Base-by-base conservation (phyloP, 2,329 filamentous ascomycete genomes). In the Scedosporium aurantiacum region DNA sequence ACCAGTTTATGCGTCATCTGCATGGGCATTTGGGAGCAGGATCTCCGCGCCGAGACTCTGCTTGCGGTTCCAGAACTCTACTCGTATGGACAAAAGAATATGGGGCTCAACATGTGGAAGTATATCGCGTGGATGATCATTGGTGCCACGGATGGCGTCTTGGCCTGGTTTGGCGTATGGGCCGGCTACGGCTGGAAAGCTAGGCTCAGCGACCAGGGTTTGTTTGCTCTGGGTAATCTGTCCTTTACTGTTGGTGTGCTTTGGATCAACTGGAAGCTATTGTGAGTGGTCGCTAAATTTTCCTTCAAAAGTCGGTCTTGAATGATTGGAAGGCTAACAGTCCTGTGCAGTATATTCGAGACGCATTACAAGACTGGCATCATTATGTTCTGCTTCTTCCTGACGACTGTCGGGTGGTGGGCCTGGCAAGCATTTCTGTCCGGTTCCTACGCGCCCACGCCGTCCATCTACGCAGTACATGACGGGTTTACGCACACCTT, bases 51-150 rank as follows among this genome's bases (percentile, higher is more conserved):
- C 0, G 85, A 90, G 37, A 97, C 93, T 0, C 79, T 97, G 2
- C 79, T 97, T n/a, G 93, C 93, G 0, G 87, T 96, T 0, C 93
- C 93, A 0, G 93, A 97, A 71, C 81, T 97, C 1, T 97, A 97
- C 72, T 84, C 85, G 10, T 90, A 88, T 65, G 91, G 91, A 4
- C 91, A 94, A 74, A 82, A 82, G 21, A 82, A 82, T 63, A 76
- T 73, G 65, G 90, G 88, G 0, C 86, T 96, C 70, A 93, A 93
- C 68, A 79, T 91, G 64, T 78, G 77, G 55, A 79, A 90, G 63
- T 96, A 91, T 68, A 68, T 87, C 0, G 81, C 82, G 7, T 96
- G 91, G 91, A 90, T 92, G 74, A 79, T 88, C 41, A 84, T 89
- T 67, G 91, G 83, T 1, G 84, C 84, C 0, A 78, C 81, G 5